A percentile compares a stretch with the other conserved stretches of the same genome.
Conservation (phyloP, 1,284 basidiomycete species). For the Trichosporon sp. region DNA sequence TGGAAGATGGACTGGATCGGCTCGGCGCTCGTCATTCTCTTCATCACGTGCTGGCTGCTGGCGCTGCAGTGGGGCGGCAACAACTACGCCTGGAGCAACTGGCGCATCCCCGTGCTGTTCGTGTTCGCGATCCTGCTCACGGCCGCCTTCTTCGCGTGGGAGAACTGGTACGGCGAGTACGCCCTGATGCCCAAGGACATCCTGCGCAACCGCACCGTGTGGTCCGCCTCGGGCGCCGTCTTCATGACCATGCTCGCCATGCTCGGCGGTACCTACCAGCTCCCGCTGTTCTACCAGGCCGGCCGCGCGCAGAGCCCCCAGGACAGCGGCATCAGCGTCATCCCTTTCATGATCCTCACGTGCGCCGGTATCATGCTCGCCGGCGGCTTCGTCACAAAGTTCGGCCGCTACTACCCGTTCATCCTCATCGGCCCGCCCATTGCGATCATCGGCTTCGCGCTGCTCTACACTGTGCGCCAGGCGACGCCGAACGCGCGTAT, state of each 20-base stretch:
- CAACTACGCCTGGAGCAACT: slow-evolving; percentile 36
- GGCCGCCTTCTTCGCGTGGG: slow-evolving; percentile 47
- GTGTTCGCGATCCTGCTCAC: slow-evolving; percentile 44
- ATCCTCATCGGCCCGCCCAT: slow-evolving; percentile 40
- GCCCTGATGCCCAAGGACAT: slow-evolving; percentile 41
- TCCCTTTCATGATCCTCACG: slow-evolving; percentile 51
- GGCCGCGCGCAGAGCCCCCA: slow-evolving; percentile 46
- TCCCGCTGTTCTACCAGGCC: slow-evolving; percentile 53
- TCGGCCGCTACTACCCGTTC: slow-evolving; percentile 51
- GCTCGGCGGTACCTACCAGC: slow-evolving; percentile 45
- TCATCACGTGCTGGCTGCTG: slow-evolving; percentile 50
- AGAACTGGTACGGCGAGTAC: slow-evolving; percentile 42
- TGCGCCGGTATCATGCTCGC: slow-evolving; percentile 48
- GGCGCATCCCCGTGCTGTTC: slow-evolving; percentile 47
- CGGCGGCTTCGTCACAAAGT: slow-evolving; percentile 45
- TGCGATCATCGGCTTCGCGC: slow-evolving; percentile 50
- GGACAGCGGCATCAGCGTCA: slow-evolving; percentile 52
- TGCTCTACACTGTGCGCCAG: slow-evolving; percentile 52
- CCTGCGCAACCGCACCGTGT: slow-evolving; percentile 44
- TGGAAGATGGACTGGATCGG: slow-evolving; percentile 50
- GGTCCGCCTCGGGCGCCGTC: slow-evolving; percentile 41
- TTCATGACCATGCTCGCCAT: slow-evolving; percentile 51
- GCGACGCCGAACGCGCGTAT: slow-evolving; percentile 43
- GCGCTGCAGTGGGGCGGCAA: slow-evolving; percentile 53
- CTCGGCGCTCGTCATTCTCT: slow-evolving; percentile 46